phyloP scores from a whole-genome alignment of 345 rosid species.

The Cardamine chenopodiifolia region DNA sequence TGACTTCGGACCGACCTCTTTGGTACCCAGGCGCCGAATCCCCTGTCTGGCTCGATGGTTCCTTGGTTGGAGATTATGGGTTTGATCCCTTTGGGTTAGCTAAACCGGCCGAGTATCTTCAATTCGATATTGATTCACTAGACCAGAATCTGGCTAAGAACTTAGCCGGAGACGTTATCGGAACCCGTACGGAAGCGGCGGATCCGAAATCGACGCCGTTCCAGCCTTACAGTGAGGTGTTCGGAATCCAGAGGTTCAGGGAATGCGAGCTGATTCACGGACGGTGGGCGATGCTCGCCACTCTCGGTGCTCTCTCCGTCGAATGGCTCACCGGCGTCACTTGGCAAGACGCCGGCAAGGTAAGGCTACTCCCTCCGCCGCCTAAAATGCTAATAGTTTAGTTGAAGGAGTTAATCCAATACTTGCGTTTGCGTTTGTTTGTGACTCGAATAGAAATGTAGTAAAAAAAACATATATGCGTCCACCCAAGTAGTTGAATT shows the following conservation, averaged over 20 bases:
- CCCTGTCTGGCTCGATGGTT: constrained; percentile 78
- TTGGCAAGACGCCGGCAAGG: constrained; percentile 83
- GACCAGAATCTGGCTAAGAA: constrained; percentile 95
- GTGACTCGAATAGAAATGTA: not conserved
- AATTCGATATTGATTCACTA: constrained; percentile 71
- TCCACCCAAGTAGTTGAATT: not conserved
- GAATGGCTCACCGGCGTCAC: constrained; percentile 72
- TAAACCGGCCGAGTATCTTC: constrained; percentile 90
- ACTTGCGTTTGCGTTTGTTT: constrained; percentile 7
- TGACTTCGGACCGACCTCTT: constrained; percentile 51
- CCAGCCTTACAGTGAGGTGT: constrained; percentile 82
- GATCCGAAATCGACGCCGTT: constrained; percentile 78
- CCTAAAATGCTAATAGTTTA: not conserved
- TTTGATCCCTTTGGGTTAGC: constrained; percentile 87
- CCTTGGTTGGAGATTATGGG: constrained; percentile 79
- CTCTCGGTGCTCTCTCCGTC: constrained; percentile 72
- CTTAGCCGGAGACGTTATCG: constrained; percentile 65
- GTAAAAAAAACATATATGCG: no score
- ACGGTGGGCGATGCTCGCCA: constrained; percentile 89
- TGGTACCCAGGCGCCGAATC: constrained; percentile 78
- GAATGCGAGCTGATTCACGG: constrained; percentile 92
- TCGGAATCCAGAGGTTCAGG: constrained; percentile 82
- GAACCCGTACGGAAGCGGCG: constrained; percentile 51
- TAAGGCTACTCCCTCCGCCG: constrained; percentile 4
- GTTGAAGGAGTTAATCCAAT: not conserved